phyloP scores from a whole-genome alignment of 768 basidiomycete species.

The Kwoniella dendrophila region DNA sequence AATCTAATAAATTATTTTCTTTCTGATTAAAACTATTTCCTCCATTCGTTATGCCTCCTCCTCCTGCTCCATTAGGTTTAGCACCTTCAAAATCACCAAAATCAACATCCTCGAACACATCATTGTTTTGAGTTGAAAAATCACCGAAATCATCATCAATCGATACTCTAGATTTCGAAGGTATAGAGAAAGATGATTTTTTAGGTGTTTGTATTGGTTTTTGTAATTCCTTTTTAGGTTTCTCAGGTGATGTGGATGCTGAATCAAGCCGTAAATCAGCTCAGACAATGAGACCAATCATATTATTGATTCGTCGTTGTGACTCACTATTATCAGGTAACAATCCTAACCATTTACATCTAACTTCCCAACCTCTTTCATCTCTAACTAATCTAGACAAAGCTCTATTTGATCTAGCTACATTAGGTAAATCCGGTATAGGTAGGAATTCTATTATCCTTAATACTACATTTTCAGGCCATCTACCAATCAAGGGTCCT shows the following conservation, averaged over 20 bases:
- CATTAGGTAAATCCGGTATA: conserved; percentile 76
- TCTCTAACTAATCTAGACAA: conserved; percentile 67
- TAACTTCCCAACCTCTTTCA: conserved; percentile 74
- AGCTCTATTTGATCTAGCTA: conserved; percentile 69
- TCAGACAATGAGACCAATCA: conserved; percentile 5
- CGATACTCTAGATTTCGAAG: conserved; percentile 56
- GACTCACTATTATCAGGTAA: conserved; percentile 42
- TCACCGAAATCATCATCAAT: conserved; percentile 86
- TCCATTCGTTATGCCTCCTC: too few relatives aligned
- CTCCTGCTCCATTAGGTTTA: conserved; percentile 27
- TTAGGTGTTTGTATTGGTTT: conserved; percentile 59
- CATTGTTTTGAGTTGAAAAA: conserved; percentile 62
- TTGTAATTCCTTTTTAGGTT: conserved; percentile 1
- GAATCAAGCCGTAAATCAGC: conserved; percentile 3
- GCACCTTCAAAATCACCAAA: conserved; percentile 55
- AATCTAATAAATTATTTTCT: conserved; percentile 52
- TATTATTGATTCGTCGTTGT: neutral
- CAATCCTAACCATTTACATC: conserved; percentile 65
- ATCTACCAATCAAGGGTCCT: conserved; percentile 66
- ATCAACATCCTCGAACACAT: conserved; percentile 52
- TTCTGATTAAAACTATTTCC: conserved; percentile 10
- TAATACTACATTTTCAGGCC: conserved; percentile 77
- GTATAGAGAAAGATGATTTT: conserved; percentile 64
- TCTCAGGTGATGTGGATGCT: conserved; percentile 12
- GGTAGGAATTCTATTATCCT: conserved; percentile 73